Evolutionary conservation across 192 early-diverging fungal species (phyloP).

Genomic region (Umbelopsis sp.): DNA sequence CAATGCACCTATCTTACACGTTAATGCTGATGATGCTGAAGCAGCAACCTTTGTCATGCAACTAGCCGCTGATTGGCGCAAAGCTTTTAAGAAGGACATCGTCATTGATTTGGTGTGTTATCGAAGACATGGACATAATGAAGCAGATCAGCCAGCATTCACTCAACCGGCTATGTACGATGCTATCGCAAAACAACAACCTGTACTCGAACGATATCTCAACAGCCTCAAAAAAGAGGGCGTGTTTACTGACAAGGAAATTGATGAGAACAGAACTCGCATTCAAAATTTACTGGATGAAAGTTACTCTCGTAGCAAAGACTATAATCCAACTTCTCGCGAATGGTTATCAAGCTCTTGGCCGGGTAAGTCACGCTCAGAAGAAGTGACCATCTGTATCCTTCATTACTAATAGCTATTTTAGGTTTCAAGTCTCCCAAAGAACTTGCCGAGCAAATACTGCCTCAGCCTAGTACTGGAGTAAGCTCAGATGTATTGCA

Average conservation of each 20-base stretch:
- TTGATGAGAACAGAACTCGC: constrained; percentile 87
- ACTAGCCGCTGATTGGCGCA: constrained; percentile 95
- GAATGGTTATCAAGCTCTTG: constrained; percentile 97
- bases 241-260: constrained; percentile 82
- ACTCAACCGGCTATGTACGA: constrained; percentile 98
- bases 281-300: constrained; percentile 91
- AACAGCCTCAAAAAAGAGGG: constrained; percentile 83
- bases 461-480: constrained; percentile 74
- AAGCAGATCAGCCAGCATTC: constrained; percentile 97
- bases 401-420: too few relatives aligned
- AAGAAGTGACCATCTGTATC: neutral
- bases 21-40: constrained; percentile 97
- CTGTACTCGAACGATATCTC: constrained; percentile 85
- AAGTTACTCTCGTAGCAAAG: constrained; percentile 85
- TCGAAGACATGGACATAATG: constrained; percentile 98
- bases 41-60: constrained; percentile 96
- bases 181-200: constrained; percentile 81
- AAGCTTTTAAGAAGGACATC: constrained; percentile 94
- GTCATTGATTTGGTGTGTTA: constrained; percentile 98
- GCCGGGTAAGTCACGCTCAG: constrained; percentile 61
- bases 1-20: constrained; percentile 95
- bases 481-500: constrained; percentile 72
- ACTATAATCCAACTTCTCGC: constrained; percentile 84
- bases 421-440: constrained; percentile 68
- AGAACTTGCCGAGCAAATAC: constrained; percentile 69